Base-by-base conservation (phyloP, 495 filamentous ascomycete species). In the Patellaria atrata region DNA sequence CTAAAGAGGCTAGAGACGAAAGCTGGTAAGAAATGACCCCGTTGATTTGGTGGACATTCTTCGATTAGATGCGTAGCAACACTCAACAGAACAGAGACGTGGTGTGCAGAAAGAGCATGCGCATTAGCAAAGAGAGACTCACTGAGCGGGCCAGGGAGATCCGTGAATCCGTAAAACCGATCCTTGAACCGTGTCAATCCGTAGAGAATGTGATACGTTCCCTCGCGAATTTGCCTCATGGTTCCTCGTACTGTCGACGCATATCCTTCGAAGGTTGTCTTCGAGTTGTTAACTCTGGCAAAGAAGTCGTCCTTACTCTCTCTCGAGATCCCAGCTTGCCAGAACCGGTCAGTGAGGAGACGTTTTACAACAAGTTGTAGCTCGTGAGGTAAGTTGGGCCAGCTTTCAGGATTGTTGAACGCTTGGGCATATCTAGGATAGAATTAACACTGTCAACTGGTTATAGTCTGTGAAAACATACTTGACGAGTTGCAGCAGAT, bases 291-390 rank as follows among this genome's bases (percentile, higher is more conserved):
- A 20, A 99, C 85, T 26, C 77, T 70, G 26, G 89, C 82, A 56
- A 94, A 96, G 51, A 99, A 99, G 22, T 94, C 84, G 33, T 96
- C 89, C 46, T 84, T 79, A 45, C 79, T 94, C 17, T 92, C 89
- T 43, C 70, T 79, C 0, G 89, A 94, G 25, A 99, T 99, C 11
- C 89, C 89, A 11, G 87, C 80, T 67, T 99, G 89, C 89, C 89
- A 99, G 51, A 99, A 96, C 16, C 89, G 78, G 59, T 99, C 89
- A 1, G 84, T 92, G 12, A 99, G 60, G 29, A 94, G 82, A 4
- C 81, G 73, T 21, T 71, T 71, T 19, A 94, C 76, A 11, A 94
- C 72, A 8, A 64, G 60, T 37, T 68, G 75, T 68, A 87, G 78
- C 25, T 94, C 82, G 22, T 62, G 58, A 8, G 84, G 75, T n/a